Base-by-base conservation (phyloP, 768 basidiomycete species). In the Lentinula guzmanii region DNA sequence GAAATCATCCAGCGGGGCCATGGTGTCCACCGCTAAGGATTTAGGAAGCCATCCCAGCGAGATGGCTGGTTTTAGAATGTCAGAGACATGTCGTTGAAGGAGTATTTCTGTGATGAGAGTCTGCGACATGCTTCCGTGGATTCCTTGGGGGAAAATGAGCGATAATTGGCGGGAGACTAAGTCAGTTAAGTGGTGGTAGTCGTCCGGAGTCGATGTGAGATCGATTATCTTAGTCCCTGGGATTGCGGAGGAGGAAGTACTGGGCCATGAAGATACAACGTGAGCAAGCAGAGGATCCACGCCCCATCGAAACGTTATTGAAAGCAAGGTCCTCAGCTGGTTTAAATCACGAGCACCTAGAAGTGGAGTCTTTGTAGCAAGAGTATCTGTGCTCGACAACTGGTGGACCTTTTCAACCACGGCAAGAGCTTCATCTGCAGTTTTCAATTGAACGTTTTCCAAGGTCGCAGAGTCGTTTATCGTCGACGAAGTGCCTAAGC, bases 1-100 rank as follows among this genome's bases (percentile, higher is more conserved):
- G 15, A 86, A 68, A 51, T 75, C 69, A 60, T 86, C 79, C 24
- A 80, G 64, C 37, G 78, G 69, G n/a, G 71, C 75, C 34, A 73
- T 67, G 0, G 72, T 64, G 13, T 79, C 75, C 0, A 74, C 70
- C 15, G 33, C 35, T 8, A 79, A 68, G 0, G 78, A 73, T 66
- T 81, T 84, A 4, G 87, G 89, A 7, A 90, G 76, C 91, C 91
- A 93, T 1, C 88, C 91, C 7, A 93, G 72, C 8, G 82, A 71
- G 5, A 92, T 77, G 34, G 83, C 77, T 8, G 87, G 82, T 48
- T 74, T 77, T 8, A 93, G 73, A 11, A 92, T 66, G 63, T 88
- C 86, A 4, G 77, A 69, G 2, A 82, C 66, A 67, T 92, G 85
- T 28, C 72, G 72, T 53, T 79, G 78, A 50, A 86, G 70, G 9